Evolutionary conservation across 345 rosid species (phyloP), one percentile per base, ranked within the genome.

Genomic region (Populus davidiana): DNA sequence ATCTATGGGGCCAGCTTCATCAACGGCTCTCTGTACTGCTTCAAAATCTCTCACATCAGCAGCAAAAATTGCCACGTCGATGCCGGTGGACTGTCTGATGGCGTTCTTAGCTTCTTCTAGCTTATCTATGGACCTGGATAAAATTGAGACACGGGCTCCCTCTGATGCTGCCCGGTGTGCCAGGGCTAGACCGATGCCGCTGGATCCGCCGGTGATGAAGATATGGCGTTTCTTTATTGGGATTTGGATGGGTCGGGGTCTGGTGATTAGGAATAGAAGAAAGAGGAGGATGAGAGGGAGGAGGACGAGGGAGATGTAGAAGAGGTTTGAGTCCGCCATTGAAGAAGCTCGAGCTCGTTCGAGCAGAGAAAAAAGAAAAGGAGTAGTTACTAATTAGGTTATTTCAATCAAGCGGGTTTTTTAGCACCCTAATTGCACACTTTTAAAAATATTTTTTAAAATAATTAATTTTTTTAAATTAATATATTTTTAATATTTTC

Each of bases 141-240:
- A 85, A 83, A 94, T 86, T 29, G 97, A 94, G 67, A 93, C 91
- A 11, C 88, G 88, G 64, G 97, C 95, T 0, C 95, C 97, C 2
- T 90, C 90, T 2, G 75, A 43, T 2, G 95, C 97, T 23, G 91
- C 92, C n/a, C 64, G 89, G n/a, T 86, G 90, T 17, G 97, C 98
- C 9, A 92, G 77, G 20, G 97, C 93, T 7, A 91, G 85, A 17
- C 98, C 96, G 59, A 94, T 94, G 61, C 96, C 98, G 74, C 92
- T 92, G 59, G 98, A 94, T 74, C 97, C 96, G 49, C 98, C 96
- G 61, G 97, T 94, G 84, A 92, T 83, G 90, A 92, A 90, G 21
- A 92, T 93, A 80, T 91, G 97, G 70, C 97, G 93, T 71, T 83
- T 79, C 77, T 89, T 91, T 72, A 93, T 86, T 1, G 93, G 90